A percentile compares a stretch with the other conserved stretches of the same genome.
Evolutionary conservation across 768 basidiomycete species (phyloP).

Genomic region (Auricularia heimuer): DNA sequence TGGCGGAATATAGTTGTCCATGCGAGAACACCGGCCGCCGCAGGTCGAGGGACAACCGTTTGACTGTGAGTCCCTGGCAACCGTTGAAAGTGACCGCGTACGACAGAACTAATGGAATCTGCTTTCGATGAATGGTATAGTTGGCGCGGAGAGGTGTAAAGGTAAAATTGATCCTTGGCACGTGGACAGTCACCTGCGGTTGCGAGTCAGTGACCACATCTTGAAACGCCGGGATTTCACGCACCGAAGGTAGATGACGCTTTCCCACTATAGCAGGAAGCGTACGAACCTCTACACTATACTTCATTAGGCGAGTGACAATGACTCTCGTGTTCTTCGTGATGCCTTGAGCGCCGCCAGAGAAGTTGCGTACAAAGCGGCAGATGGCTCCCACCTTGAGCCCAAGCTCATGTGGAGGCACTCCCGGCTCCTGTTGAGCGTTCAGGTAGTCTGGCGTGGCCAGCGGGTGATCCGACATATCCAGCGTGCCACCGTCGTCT

Average conservation of each 20-base stretch:
- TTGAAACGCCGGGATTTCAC: neutral
- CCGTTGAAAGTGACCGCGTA: conserved; percentile 9
- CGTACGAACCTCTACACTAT: neutral
- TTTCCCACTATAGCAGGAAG: neutral
- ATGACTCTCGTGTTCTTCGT: neutral
- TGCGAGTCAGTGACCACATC: neutral
- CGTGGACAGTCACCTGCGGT: neutral
- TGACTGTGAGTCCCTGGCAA: conserved; percentile 9
- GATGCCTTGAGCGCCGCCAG: neutral
- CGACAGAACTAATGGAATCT: conserved; percentile 3
- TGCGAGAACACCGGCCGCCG: conserved; percentile 30
- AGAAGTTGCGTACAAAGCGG: neutral
- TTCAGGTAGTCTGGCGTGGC: neutral
- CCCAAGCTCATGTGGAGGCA: neutral
- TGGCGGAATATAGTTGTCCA: conserved; percentile 13
- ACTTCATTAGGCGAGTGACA: neutral
- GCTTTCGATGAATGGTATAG: conserved; percentile 4
- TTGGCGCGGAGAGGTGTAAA: neutral
- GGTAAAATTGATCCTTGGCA: conserved; percentile 2
- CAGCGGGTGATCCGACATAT: neutral
- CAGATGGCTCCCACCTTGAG: neutral
- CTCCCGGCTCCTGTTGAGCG: neutral
- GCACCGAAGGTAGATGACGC: neutral
- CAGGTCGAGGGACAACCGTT: conserved; percentile 29
- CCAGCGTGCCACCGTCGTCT: neutral